Evolutionary conservation across 2,329 filamentous ascomycete genomes (phyloP), one percentile per base, ranked within the genome.

Genomic region (Penicillium occitanis): DNA sequence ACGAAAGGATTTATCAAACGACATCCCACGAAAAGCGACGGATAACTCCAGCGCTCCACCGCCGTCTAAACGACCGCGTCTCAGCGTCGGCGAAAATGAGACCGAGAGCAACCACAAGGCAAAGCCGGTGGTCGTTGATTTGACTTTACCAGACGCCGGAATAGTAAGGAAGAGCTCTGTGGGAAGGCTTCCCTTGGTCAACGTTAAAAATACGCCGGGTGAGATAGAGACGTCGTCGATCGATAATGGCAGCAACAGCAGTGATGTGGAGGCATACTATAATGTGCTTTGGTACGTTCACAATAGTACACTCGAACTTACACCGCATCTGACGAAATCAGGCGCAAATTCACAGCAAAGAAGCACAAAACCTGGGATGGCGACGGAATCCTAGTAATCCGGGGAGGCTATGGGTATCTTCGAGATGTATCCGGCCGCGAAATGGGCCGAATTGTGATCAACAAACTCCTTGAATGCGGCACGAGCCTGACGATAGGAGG

Each of bases 351-450:
- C 61, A 90, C 88, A 0, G 85, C 80, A 5, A 91, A 91, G 75
- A 92, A 91, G 77, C 87, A 91, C 76, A 91, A 91, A 74, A 91
- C 88, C 5, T 92, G 90, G 89, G 89, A 91, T 71, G 89, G 89
- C 2, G 90, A 92, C 76, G 90, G 88, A 1, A 82, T 91, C 2
- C 80, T 91, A 8, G 80, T 82, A 3, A 80, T 89, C 3, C 76
- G 79, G 2, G 83, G 82, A 42, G 87, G 87, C 3, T 85, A 84
- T 72, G 88, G 85, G 3, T 82, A 81, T 63, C 80, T 91, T 17
- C 85, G 87, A 67, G 87, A 91, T 73, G 82, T 85, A 11, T 84
- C 84, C 0, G 89, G 89, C 2, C 85, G 83, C 73, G 85, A 88
- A 22, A 83, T 91, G 76, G 89, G 88, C 1, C 84, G 83, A 63